Evolutionary conservation across 495 filamentous ascomycete species (phyloP).

Genomic region (Penicillium macrosclerotiorum): DNA sequence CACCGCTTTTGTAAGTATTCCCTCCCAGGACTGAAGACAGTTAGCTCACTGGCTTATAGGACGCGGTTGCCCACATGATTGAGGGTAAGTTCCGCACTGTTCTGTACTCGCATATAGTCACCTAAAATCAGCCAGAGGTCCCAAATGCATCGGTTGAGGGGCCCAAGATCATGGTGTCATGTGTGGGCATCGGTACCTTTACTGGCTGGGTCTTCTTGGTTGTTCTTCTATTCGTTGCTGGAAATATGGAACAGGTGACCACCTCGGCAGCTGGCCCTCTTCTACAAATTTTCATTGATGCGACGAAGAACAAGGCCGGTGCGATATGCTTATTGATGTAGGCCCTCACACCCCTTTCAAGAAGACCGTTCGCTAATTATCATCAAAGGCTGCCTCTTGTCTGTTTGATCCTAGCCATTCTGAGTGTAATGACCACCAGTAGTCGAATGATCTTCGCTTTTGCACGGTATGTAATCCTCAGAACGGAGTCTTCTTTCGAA

Average conservation of each 20-base stretch:
- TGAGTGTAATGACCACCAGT: conserved; percentile 68
- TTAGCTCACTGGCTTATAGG: conserved; percentile 26
- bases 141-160: conserved; percentile 60
- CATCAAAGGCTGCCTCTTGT: conserved; percentile 55
- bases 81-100: conserved; percentile 22
- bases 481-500: background rate
- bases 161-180: conserved; percentile 69
- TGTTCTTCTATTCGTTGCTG: conserved; percentile 60
- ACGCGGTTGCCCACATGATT: conserved; percentile 49
- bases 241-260: conserved; percentile 54
- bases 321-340: conserved; percentile 66
- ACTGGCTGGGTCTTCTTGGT: conserved; percentile 67
- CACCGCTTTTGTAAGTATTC: conserved; percentile 50
- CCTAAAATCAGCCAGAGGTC: conserved; percentile 48
- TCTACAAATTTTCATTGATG: conserved; percentile 65
- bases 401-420: conserved; percentile 66
- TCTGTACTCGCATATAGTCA: background rate
- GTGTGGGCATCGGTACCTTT: conserved; percentile 62
- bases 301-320: conserved; percentile 59
- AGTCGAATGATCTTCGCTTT: conserved; percentile 76
- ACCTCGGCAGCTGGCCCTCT: conserved; percentile 59
- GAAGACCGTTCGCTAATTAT: background rate
- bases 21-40: background rate
- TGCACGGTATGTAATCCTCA: conserved; percentile 34
- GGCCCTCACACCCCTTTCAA: background rate